These are phyloP conservation scores for Penicillium concentricum DNA, from an alignment of 2,329 filamentous ascomycete species.

Conservation along the genomic window DNA sequence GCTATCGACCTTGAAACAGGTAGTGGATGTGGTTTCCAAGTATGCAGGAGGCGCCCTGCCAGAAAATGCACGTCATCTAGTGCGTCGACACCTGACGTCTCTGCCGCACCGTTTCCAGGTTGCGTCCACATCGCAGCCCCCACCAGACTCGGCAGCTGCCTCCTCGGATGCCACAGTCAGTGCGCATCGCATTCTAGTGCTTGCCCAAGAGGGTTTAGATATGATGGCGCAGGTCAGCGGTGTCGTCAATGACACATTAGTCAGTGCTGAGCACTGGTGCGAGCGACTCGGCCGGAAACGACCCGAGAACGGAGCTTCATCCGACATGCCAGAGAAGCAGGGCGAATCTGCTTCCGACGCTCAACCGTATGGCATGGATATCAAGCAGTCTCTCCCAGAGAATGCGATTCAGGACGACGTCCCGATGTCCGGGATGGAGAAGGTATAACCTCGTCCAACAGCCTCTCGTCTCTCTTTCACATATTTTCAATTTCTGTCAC, in stretches of 20 bases:
- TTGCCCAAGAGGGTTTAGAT: constrained; percentile 86
- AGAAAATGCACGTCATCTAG: constrained; percentile 79
- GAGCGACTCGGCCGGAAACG: constrained; percentile 65
- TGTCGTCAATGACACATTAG: constrained; percentile 83
- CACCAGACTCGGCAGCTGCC: constrained; percentile 33
- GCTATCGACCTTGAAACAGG: constrained; percentile 74
- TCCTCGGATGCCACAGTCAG: constrained; percentile 51
- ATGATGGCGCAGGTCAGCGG: constrained; percentile 91
- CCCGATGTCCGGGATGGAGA: constrained; percentile 38
- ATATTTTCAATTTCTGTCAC: constrained; percentile 1
- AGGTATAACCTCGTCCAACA: constrained; percentile 18
- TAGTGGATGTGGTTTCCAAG: constrained; percentile 80
- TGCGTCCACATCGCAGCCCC: constrained; percentile 56
- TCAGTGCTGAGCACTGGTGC: constrained; percentile 90
- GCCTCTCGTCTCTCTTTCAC: not conserved
- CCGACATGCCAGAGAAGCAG: constrained; percentile 23
- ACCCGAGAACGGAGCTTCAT: constrained; percentile 26
- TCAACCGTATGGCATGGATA: constrained; percentile 27
- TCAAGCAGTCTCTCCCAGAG: constrained; percentile 27
- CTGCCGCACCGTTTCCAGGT: constrained; percentile 79
- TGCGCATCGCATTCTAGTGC: constrained; percentile 75
- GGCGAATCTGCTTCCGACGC: constrained; percentile 13
- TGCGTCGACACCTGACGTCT: constrained; percentile 78
- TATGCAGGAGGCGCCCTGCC: constrained; percentile 90
- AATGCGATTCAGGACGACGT: constrained; percentile 28